Conservation (phyloP, 192 early-diverging fungal species). For the Phycomyces blakesleeanus region DNA sequence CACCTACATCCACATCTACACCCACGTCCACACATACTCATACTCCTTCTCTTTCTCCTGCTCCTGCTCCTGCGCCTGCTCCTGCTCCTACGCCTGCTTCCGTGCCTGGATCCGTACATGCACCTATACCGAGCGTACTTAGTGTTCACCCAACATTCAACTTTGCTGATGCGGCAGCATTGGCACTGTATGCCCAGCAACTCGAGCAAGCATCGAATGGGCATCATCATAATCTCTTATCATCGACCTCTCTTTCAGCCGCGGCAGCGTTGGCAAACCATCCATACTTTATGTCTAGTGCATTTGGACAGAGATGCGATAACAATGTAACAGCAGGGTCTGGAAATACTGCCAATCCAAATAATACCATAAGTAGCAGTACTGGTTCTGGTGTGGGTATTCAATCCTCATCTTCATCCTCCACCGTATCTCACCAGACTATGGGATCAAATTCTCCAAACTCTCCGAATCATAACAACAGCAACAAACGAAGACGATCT, state of each 20-base stretch:
- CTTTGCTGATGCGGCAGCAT: constrained; percentile 12
- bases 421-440: background rate
- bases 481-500: constrained; percentile 18
- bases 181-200: constrained; percentile 22
- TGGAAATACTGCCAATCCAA: background rate
- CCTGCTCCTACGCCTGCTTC: too few species aligned
- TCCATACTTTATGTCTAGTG: constrained; percentile 20
- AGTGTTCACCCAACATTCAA: background rate
- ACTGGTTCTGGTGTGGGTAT: background rate
- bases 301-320: constrained; percentile 10
- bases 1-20: background rate
- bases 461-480: too few species aligned
- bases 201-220: background rate
- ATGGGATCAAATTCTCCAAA: background rate
- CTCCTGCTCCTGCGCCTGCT: too few species aligned
- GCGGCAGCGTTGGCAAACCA: constrained; percentile 6
- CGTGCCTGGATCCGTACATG: too few species aligned
- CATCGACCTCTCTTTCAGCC: background rate
- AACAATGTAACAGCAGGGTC: background rate
- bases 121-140: too few species aligned
- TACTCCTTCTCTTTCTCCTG: background rate
- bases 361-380: background rate
- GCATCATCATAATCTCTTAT: background rate
- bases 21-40: background rate
- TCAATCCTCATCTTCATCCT: background rate